Percentiles rank a stretch among this genome's conserved stretches.
Evolutionary conservation across 2,329 filamentous ascomycete species (phyloP).

Genomic region (Aspergillus versicolor): DNA sequence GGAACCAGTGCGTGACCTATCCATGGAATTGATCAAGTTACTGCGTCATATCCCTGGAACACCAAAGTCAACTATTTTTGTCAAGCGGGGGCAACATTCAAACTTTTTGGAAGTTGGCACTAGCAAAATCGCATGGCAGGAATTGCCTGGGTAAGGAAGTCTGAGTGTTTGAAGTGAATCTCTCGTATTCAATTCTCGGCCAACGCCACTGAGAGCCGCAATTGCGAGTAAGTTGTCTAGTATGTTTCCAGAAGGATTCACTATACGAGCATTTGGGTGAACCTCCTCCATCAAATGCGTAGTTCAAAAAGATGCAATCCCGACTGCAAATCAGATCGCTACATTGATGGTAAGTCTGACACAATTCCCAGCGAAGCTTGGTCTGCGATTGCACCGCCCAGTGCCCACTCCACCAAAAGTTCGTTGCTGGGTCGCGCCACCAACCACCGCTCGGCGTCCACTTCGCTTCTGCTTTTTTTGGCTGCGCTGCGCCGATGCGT

Average conservation of each 20-base stretch:
- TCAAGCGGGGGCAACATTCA: not conserved
- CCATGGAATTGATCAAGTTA: not conserved
- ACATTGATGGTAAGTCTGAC: not conserved
- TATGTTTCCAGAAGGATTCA: not conserved
- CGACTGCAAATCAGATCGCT: not conserved
- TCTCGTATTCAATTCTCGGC: not conserved
- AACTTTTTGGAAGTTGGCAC: no score
- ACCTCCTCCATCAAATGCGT: not conserved
- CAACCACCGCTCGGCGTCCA: not conserved
- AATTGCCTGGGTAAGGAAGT: not conserved
- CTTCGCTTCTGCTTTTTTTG: not conserved
- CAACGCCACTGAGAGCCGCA: not conserved
- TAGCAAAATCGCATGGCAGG: not conserved
- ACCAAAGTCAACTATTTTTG: not conserved
- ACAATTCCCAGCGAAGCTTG: constrained; percentile 1
- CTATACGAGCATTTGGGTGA: not conserved
- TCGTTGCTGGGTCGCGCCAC: constrained; percentile 1
- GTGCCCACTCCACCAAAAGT: not conserved
- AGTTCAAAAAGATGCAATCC: not conserved
- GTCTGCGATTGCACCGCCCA: not conserved
- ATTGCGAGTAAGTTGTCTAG: not conserved
- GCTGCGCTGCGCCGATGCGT: not conserved
- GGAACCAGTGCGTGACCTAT: not conserved
- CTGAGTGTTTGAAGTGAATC: not conserved
- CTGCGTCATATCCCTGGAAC: constrained; percentile 6